Conservation (phyloP, 2,329 filamentous ascomycete genomes). For the Didymella pomorum region DNA sequence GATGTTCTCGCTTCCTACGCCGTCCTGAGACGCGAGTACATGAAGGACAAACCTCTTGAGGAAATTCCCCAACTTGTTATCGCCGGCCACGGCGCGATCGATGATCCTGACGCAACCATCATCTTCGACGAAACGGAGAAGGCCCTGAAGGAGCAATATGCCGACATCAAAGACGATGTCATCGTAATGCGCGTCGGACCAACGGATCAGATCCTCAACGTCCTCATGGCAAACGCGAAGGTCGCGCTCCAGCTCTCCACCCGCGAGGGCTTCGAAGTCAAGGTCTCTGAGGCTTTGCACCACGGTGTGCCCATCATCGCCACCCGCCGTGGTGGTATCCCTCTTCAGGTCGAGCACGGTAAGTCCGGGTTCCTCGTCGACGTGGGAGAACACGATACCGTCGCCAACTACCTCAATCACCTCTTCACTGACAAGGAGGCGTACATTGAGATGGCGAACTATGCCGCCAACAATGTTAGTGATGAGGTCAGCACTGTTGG, state of each 20-base stretch:
- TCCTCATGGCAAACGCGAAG: constrained; percentile 74
- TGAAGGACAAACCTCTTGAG: constrained; percentile 58
- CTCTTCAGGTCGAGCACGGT: constrained; percentile 75
- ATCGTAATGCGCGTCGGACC: constrained; percentile 79
- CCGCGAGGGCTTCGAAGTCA: constrained; percentile 85
- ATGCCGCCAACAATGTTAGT: constrained; percentile 71
- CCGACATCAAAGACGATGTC: constrained; percentile 62
- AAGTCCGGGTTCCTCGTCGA: constrained; percentile 79
- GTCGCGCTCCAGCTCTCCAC: constrained; percentile 82
- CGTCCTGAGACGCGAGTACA: constrained; percentile 70
- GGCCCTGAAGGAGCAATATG: constrained; percentile 69
- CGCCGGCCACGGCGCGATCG: constrained; percentile 80
- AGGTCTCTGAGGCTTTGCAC: constrained; percentile 83
- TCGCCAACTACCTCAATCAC: constrained; percentile 71
- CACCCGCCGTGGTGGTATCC: constrained; percentile 79
- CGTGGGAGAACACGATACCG: constrained; percentile 72
- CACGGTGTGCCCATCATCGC: constrained; percentile 82
- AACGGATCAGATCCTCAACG: constrained; percentile 81
- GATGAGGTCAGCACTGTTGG: constrained; percentile 85
- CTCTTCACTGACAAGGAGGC: constrained; percentile 72
- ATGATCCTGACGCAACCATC: constrained; percentile 77
- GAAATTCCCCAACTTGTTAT: constrained; percentile 76
- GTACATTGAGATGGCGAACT: constrained; percentile 72
- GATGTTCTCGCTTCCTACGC: constrained; percentile 80
- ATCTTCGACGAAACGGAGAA: constrained; percentile 77